A percentile compares a stretch with the other conserved stretches of the same genome.
phyloP scores from a whole-genome alignment of 306 rosid species.

The Casuarina glauca region DNA sequence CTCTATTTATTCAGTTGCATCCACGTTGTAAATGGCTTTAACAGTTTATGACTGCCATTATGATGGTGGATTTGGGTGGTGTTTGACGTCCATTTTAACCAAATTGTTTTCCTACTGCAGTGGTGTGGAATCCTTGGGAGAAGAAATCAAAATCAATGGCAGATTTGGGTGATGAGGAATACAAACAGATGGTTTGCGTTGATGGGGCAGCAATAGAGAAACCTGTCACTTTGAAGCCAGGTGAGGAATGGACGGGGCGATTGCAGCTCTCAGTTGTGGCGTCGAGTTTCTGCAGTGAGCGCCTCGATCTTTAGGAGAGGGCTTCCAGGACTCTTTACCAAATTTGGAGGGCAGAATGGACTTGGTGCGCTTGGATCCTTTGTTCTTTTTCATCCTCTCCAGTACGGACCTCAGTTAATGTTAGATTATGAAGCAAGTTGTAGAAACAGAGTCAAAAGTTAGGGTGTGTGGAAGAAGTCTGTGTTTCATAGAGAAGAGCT shows the following conservation, averaged over 20 bases:
- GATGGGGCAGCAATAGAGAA: slow-evolving; percentile 82
- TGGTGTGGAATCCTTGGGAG: slow-evolving; percentile 98
- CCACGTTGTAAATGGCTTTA: not conserved
- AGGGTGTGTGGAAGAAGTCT: not conserved
- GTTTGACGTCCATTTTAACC: not conserved
- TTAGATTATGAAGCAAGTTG: slow-evolving; percentile 23
- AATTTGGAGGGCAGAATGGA: not conserved
- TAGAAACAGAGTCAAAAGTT: slow-evolving; percentile 17
- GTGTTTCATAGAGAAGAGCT: not conserved
- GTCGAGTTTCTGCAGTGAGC: slow-evolving; percentile 81
- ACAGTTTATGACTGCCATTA: not conserved
- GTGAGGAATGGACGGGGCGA: slow-evolving; percentile 92
- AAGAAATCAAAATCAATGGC: slow-evolving; percentile 79
- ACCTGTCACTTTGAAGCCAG: slow-evolving; percentile 78
- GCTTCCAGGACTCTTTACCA: slow-evolving; percentile 20
- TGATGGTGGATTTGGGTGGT: slow-evolving; percentile 7
- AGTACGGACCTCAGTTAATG: slow-evolving; percentile 13
- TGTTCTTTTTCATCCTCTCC: not conserved
- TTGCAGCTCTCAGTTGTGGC: slow-evolving; percentile 78
- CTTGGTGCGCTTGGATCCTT: not conserved
- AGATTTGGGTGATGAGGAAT: slow-evolving; percentile 90
- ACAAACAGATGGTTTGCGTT: slow-evolving; percentile 90
- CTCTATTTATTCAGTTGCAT: not conserved
- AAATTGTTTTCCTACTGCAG: slow-evolving; percentile 36
- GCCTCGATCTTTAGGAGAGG: slow-evolving; percentile 44